phyloP scores from a whole-genome alignment of 2,329 filamentous ascomycete species.

The Helminthosporium solani region DNA sequence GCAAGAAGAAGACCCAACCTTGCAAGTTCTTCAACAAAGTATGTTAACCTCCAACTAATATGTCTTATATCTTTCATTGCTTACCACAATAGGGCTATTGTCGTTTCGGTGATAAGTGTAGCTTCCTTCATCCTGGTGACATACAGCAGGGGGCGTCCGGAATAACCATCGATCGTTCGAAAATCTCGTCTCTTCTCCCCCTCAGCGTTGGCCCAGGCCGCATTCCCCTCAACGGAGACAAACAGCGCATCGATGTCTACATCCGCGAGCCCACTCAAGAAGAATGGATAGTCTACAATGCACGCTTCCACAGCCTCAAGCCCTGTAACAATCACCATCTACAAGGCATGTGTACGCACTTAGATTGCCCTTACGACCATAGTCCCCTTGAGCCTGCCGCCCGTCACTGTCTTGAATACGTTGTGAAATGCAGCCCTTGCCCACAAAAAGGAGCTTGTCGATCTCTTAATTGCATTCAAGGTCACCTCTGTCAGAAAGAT shows the following conservation, averaged over 20 bases:
- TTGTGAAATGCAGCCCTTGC: slow-evolving; percentile 50
- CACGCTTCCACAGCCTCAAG: slow-evolving; percentile 39
- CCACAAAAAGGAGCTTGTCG: slow-evolving; percentile 45
- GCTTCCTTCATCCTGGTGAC: slow-evolving; percentile 16
- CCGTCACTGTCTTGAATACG: slow-evolving; percentile 46
- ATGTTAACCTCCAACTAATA: neutral
- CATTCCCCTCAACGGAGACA: slow-evolving; percentile 51
- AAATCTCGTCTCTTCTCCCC: slow-evolving; percentile 20
- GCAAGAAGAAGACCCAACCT: slow-evolving; percentile 7
- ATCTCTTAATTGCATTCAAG: slow-evolving; percentile 46
- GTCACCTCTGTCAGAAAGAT: slow-evolving; percentile 48
- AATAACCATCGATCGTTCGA: slow-evolving; percentile 5
- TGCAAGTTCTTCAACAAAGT: slow-evolving; percentile 32
- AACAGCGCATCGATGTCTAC: slow-evolving; percentile 51
- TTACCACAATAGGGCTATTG: slow-evolving; percentile 19
- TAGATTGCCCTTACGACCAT: slow-evolving; percentile 50
- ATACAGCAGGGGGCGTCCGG: neutral
- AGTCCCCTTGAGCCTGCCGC: slow-evolving; percentile 42
- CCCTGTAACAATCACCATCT: slow-evolving; percentile 55
- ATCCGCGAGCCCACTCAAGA: slow-evolving; percentile 39
- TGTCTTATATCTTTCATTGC: no score
- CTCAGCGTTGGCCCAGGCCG: slow-evolving; percentile 12
- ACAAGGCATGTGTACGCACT: slow-evolving; percentile 38
- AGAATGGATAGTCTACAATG: slow-evolving; percentile 45
- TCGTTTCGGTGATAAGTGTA: slow-evolving; percentile 24